Evolutionary conservation across 257 asterid species (phyloP).

Genomic region (Cruciata laevipes): DNA sequence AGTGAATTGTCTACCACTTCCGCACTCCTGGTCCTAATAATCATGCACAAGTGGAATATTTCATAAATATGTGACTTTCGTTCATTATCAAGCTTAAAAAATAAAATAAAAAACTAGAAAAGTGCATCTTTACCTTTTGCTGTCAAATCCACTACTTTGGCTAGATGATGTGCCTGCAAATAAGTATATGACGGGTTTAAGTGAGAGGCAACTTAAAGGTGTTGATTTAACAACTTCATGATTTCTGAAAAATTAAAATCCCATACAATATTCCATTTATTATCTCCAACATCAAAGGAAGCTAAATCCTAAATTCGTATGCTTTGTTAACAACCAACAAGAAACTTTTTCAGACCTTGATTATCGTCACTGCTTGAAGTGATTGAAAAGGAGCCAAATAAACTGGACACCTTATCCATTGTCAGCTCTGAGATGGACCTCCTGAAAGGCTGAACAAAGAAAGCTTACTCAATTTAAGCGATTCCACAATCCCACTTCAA

Average conservation of each 20-base stretch:
- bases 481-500: slow-evolving; percentile 8
- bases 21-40: slow-evolving; percentile 31
- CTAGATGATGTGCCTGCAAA: slow-evolving; percentile 43
- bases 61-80: slow-evolving; percentile 14
- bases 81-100: not conserved
- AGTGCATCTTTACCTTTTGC: slow-evolving; percentile 41
- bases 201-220: slow-evolving; percentile 1
- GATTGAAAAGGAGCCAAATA: slow-evolving; percentile 59
- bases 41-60: slow-evolving; percentile 9
- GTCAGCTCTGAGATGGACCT: slow-evolving; percentile 78
- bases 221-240: not conserved
- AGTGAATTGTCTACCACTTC: slow-evolving; percentile 45
- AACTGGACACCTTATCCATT: slow-evolving; percentile 58
- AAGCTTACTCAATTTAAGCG: slow-evolving; percentile 12
- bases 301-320: not conserved
- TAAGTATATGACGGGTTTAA: not conserved
- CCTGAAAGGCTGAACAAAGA: slow-evolving; percentile 43
- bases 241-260: not conserved
- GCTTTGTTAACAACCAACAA: not conserved
- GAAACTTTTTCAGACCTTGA: slow-evolving; percentile 48
- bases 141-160: slow-evolving; percentile 50
- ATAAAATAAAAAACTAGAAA: not conserved
- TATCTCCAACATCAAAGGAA: slow-evolving; percentile 1
- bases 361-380: slow-evolving; percentile 46
- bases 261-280: not conserved